Base-by-base conservation (phyloP, 2,329 filamentous ascomycete genomes). In the Hymenoscyphus linearis region DNA sequence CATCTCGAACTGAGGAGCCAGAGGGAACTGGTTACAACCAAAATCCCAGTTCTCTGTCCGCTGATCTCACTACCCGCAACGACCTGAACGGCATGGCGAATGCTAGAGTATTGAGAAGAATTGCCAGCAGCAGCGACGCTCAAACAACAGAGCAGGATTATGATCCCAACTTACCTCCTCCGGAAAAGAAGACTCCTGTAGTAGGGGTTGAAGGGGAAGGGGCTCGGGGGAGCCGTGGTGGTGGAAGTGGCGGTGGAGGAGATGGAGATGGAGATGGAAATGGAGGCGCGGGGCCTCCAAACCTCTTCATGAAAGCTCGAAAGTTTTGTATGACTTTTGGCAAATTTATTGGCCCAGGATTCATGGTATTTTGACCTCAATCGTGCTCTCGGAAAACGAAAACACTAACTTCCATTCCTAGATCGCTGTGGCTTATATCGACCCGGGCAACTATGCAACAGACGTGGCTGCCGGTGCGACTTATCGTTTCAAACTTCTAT, bases 21-120 rank as follows among this genome's bases (percentile, higher is more conserved):
- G 76, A 78, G 55, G 78, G 82, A 57, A 78, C 78, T 25, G 77
- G 76, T 58, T 85, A 80, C 75, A 88, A 88, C 69, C 85, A 88
- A 73, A 87, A 78, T 64, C 85, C 85, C 0, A 76, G 79, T 60
- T 75, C 76, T 2, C 74, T 88, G 60, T 80, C 80, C 61, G 78
- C 79, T n/a, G 85, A 87, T 70, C 75, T 80, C 36, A 88, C 85
- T 2, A 88, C 85, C 5, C 77, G 82, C 60, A 81, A 82, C 65
- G 85, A 87, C 68, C 75, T 88, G 61, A 85, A 85, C 70, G 80
- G 82, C 35, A 79, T 85, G 62, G 82, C 81, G 44, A 87, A 86
- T 70, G 76, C 80, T 1, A 77, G 84, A 65, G 74, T 79, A n/a
- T 76, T 80, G 63, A 75, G 79, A 67, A 78, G 77, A 59, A 74